Conservation (phyloP, 306 rosid species). For the Rosa rugosa region DNA sequence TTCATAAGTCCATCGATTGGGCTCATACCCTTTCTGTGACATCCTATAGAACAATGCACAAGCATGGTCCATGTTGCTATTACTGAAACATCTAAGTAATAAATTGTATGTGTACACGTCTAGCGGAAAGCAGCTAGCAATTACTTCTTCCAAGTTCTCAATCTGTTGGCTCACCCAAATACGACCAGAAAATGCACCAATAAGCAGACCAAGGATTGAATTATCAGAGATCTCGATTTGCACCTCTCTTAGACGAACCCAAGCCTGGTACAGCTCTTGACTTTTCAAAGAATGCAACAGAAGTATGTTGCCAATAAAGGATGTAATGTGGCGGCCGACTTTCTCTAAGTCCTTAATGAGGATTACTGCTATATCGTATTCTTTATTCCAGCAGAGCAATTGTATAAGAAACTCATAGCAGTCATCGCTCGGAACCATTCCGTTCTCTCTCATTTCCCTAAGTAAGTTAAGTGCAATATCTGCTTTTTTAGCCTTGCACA, state of each 20-base stretch:
- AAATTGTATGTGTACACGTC: slow-evolving; percentile 64
- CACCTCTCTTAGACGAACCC: slow-evolving; percentile 43
- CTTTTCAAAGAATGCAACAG: slow-evolving; percentile 55
- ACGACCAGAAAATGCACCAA: slow-evolving; percentile 66
- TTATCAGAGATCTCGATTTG: slow-evolving; percentile 35
- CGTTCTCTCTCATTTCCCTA: slow-evolving; percentile 41
- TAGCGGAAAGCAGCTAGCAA: slow-evolving; percentile 65
- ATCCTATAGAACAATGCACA: slow-evolving; percentile 51
- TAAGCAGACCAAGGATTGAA: slow-evolving; percentile 46
- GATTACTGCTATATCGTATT: slow-evolving; percentile 46
- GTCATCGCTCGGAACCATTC: slow-evolving; percentile 47
- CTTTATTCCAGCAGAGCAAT: slow-evolving; percentile 38
- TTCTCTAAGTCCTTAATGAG: slow-evolving; percentile 54
- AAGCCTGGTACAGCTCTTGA: slow-evolving; percentile 46
- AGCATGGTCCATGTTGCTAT: slow-evolving; percentile 47
- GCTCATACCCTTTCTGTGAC: slow-evolving; percentile 53
- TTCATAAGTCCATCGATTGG: slow-evolving; percentile 64
- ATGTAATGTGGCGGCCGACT: slow-evolving; percentile 58
- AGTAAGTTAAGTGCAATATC: slow-evolving; percentile 45
- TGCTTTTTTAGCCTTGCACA: slow-evolving; percentile 45
- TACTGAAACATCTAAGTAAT: slow-evolving; percentile 51
- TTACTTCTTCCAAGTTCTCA: slow-evolving; percentile 51
- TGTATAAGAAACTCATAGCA: slow-evolving; percentile 64
- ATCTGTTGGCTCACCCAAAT: slow-evolving; percentile 33
- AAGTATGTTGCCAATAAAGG: slow-evolving; percentile 69